Percentiles rank a stretch among this genome's conserved stretches.
Evolutionary conservation across 2,329 filamentous ascomycete genomes (phyloP).

Genomic region (Helotiales sp.): DNA sequence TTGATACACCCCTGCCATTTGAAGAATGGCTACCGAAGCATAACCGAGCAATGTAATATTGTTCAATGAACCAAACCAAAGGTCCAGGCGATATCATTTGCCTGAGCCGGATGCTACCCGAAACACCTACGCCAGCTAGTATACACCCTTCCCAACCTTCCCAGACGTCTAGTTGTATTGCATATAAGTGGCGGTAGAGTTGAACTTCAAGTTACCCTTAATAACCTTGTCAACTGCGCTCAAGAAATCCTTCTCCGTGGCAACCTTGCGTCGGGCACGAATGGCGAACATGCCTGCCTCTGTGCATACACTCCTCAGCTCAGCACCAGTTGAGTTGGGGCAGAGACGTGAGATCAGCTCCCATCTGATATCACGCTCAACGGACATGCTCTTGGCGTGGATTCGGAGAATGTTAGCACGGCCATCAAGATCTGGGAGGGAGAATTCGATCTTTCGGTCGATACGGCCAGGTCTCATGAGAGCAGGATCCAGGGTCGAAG

Average conservation of each 20-base stretch:
- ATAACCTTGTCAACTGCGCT: conserved; percentile 99
- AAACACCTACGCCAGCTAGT: conserved; percentile 43
- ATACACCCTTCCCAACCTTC: conserved; percentile 35
- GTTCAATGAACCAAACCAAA: conserved; percentile 1
- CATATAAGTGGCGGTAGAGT: conserved; percentile 96
- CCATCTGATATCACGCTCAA: conserved; percentile 98
- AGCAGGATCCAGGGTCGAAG: conserved; percentile 93
- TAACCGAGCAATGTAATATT: neutral
- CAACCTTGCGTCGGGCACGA: conserved; percentile 91
- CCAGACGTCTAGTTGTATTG: conserved; percentile 84
- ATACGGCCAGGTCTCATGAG: conserved; percentile 97
- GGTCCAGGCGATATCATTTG: conserved; percentile 13
- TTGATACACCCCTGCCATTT: neutral
- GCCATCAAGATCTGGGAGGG: conserved; percentile 93
- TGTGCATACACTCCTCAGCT: conserved; percentile 94
- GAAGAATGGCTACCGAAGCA: neutral
- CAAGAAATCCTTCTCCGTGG: conserved; percentile 98
- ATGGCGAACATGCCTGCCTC: conserved; percentile 99
- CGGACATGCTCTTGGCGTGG: conserved; percentile 99
- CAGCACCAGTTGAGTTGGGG: conserved; percentile 95
- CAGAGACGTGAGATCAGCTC: conserved; percentile 96
- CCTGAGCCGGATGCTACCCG: conserved; percentile 37
- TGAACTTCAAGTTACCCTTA: conserved; percentile 99
- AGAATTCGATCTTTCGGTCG: conserved; percentile 98
- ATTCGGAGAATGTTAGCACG: conserved; percentile 97